phyloP scores from a whole-genome alignment of 1,284 basidiomycete genomes.

The Dichomitus squalens region DNA sequence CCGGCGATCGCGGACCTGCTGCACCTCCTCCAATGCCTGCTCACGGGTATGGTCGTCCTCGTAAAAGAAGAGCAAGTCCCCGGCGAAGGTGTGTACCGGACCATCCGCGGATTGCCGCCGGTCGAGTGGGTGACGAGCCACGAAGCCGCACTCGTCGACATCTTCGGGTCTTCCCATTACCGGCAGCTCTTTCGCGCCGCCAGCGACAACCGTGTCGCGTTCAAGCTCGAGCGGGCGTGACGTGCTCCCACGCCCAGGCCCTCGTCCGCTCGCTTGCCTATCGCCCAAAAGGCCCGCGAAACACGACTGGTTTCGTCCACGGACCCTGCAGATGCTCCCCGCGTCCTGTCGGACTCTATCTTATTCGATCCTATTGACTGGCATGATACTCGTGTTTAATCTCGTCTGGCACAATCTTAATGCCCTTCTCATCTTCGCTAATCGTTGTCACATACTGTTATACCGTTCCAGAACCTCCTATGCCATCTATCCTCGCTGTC shows the following conservation, averaged over 20 bases:
- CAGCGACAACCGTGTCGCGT: slow-evolving; percentile 67
- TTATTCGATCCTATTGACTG: slow-evolving; percentile 28
- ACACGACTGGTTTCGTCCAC: slow-evolving; percentile 14
- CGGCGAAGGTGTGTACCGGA: slow-evolving; percentile 62
- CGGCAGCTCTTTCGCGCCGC: slow-evolving; percentile 71
- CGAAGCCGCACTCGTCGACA: slow-evolving; percentile 62
- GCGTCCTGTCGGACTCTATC: slow-evolving; percentile 23
- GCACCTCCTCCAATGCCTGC: slow-evolving; percentile 75
- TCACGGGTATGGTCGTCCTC: slow-evolving; percentile 78
- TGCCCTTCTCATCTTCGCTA: slow-evolving; percentile 16
- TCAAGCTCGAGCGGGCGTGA: slow-evolving; percentile 59
- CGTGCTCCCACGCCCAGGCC: slow-evolving; percentile 18
- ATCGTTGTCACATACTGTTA: slow-evolving; percentile 8
- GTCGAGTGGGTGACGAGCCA: slow-evolving; percentile 73
- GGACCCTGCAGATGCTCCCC: slow-evolving; percentile 21
- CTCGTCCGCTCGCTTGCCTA: slow-evolving; percentile 7
- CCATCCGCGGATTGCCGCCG: slow-evolving; percentile 76
- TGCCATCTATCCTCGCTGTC: slow-evolving; percentile 22
- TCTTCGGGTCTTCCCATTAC: slow-evolving; percentile 73
- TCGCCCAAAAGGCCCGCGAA: slow-evolving; percentile 20
- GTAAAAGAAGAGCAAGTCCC: slow-evolving; percentile 72
- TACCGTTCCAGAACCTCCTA: slow-evolving; percentile 15
- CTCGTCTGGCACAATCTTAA: slow-evolving; percentile 20
- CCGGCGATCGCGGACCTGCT: slow-evolving; percentile 78
- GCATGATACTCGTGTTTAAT: slow-evolving; percentile 31